phyloP scores from a whole-genome alignment of 176 grass and related monocot species.

The Avena insularis region DNA sequence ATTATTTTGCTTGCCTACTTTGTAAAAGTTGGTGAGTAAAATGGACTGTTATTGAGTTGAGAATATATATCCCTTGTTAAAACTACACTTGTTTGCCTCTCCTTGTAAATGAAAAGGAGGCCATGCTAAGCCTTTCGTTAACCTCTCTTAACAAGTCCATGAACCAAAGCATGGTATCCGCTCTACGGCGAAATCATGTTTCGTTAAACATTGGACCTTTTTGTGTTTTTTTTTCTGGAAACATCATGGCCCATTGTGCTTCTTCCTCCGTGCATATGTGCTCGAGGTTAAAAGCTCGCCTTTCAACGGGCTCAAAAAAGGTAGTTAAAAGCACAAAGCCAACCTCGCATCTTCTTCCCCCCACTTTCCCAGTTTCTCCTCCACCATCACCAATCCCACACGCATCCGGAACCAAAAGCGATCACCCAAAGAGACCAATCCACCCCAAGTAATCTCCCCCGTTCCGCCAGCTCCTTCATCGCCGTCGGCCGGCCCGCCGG shows the following conservation, averaged over 20 bases:
- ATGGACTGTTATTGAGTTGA: not conserved
- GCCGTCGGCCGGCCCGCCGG: not conserved
- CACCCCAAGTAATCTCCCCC: not conserved
- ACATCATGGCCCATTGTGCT: not conserved
- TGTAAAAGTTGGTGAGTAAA: not conserved
- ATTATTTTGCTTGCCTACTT: not conserved
- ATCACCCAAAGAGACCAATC: not conserved
- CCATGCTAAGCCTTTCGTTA: not conserved
- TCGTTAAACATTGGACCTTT: too few relatives aligned
- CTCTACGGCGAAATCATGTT: not conserved
- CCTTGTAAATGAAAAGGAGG: not conserved
- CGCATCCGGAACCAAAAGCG: slow-evolving; percentile 40
- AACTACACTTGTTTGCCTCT: not conserved
- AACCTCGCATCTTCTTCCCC: not conserved
- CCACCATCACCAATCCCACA: slow-evolving; percentile 51
- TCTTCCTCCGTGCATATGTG: not conserved
- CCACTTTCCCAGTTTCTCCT: not conserved
- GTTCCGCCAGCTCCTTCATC: not conserved
- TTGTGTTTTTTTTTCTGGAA: not conserved
- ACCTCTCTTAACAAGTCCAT: too few relatives aligned
- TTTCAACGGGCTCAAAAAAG: slow-evolving; percentile 16
- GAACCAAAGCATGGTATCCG: not conserved
- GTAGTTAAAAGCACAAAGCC: slow-evolving; percentile 37
- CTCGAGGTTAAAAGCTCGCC: not conserved
- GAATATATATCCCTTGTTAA: not conserved